Percentiles rank a stretch among this genome's conserved stretches.
Conservation (phyloP, 306 rosid species). For the Fagus sylvatica region DNA sequence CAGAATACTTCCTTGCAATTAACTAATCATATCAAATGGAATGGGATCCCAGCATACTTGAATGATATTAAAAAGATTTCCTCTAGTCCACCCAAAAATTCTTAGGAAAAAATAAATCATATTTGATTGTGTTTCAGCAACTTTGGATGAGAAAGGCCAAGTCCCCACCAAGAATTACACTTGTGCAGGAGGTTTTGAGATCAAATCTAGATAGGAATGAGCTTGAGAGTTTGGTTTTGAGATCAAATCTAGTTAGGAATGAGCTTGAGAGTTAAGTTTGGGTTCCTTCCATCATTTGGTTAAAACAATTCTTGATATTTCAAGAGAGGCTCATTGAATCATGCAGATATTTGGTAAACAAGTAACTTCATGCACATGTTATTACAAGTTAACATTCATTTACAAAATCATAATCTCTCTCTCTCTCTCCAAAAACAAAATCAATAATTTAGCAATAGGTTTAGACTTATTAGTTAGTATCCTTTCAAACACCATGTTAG, state of each 20-base stretch:
- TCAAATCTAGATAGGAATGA: not conserved
- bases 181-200: not conserved
- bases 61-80: slow-evolving; percentile 1
- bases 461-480: too few relatives aligned
- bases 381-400: not conserved
- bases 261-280: not conserved
- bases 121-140: not conserved
- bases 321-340: not conserved
- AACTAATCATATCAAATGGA: not conserved
- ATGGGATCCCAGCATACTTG: not conserved
- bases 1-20: not conserved
- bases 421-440: too few relatives aligned
- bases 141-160: not conserved
- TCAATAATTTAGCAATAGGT: too few relatives aligned
- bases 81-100: not conserved
- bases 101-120: not conserved
- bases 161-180: not conserved
- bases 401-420: too few relatives aligned
- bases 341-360: not conserved
- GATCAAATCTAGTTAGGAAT: not conserved
- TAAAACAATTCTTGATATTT: not conserved
- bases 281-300: not conserved
- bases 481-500: too few relatives aligned
- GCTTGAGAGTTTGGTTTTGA: not conserved
- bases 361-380: not conserved